Percentiles rank a stretch among this genome's conserved stretches.
Conservation (phyloP, 2,329 filamentous ascomycete genomes). For the Aspergillus fumigatiaffinis region DNA sequence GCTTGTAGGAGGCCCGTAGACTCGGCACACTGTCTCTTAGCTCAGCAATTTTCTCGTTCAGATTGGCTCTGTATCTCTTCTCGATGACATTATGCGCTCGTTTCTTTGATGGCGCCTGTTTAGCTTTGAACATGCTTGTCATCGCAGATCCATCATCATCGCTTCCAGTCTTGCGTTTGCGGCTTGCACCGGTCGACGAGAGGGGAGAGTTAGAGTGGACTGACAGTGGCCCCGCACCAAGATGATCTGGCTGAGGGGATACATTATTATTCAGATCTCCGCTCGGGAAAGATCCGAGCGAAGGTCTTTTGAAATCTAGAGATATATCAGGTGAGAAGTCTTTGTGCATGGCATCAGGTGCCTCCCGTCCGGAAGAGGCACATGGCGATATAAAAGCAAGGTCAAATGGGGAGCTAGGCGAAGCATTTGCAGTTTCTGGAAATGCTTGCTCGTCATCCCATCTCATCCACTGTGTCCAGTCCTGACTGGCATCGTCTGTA, state of each 20-base stretch:
- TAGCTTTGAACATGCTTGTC: slow-evolving; percentile 29
- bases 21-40: slow-evolving; percentile 89
- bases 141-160: slow-evolving; percentile 40
- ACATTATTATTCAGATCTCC: slow-evolving; percentile 4
- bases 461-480: slow-evolving; percentile 46
- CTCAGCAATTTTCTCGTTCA: slow-evolving; percentile 95
- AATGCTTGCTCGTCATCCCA: slow-evolving; percentile 38
- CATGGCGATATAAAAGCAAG: slow-evolving; percentile 24
- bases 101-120: slow-evolving; percentile 71
- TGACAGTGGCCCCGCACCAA: slow-evolving; percentile 8
- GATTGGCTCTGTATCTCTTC: slow-evolving; percentile 90
- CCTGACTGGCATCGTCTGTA: slow-evolving; percentile 30
- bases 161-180: slow-evolving; percentile 68
- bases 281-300: slow-evolving; percentile 16
- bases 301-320: slow-evolving; percentile 27
- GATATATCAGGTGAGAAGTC: slow-evolving; percentile 31
- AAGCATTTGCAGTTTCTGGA: slow-evolving; percentile 24
- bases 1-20: slow-evolving; percentile 74
- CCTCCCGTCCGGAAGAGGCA: slow-evolving; percentile 20
- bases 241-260: slow-evolving; percentile 4
- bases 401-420: slow-evolving; percentile 20
- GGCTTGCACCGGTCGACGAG: slow-evolving; percentile 31
- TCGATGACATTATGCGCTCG: slow-evolving; percentile 98
- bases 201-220: slow-evolving; percentile 24
- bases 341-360: slow-evolving; percentile 14